These are phyloP conservation scores for Pichia sp. DNA, from an alignment of 1,139 yeast species.

Conservation along the genomic window DNA sequence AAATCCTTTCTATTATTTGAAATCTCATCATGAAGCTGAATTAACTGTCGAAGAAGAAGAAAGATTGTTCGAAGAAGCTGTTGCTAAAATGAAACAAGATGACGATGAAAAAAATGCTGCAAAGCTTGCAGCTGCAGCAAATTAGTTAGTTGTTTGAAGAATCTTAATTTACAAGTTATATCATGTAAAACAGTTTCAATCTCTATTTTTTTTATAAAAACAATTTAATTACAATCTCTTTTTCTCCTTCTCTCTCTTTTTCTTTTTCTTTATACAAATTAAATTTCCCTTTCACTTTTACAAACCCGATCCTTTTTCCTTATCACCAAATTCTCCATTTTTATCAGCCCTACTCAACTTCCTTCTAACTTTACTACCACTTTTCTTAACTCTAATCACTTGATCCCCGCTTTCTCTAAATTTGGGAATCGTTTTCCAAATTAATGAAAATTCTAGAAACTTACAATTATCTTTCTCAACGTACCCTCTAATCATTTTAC, in stretches of 20 bases:
- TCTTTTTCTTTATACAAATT: neutral
- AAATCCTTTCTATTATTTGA: conserved; percentile 68
- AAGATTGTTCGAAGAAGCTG: conserved; percentile 43
- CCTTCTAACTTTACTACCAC: conserved; percentile 1
- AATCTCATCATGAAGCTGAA: conserved; percentile 58
- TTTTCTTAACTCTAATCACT: neutral
- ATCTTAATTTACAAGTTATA: too few relatives aligned
- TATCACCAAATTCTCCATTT: neutral
- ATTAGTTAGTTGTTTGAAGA: too few relatives aligned
- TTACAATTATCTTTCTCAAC: conserved; percentile 11
- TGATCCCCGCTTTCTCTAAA: neutral
- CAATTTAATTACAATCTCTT: neutral
- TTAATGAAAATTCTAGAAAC: conserved; percentile 6
- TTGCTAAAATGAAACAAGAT: conserved; percentile 29
- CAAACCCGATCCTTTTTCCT: neutral
- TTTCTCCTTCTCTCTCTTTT: neutral
- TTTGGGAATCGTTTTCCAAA: neutral
- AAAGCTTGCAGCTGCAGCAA: neutral
- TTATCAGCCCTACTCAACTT: neutral
- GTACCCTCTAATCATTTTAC: neutral
- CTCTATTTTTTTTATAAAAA: neutral
- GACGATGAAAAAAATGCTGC: conserved; percentile 13
- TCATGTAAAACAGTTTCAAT: too few relatives aligned
- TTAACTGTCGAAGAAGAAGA: conserved; percentile 42
- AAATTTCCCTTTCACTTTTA: too few relatives aligned